Conservation (phyloP, 73 alveolate species). For the Uronychia setigera region DNA sequence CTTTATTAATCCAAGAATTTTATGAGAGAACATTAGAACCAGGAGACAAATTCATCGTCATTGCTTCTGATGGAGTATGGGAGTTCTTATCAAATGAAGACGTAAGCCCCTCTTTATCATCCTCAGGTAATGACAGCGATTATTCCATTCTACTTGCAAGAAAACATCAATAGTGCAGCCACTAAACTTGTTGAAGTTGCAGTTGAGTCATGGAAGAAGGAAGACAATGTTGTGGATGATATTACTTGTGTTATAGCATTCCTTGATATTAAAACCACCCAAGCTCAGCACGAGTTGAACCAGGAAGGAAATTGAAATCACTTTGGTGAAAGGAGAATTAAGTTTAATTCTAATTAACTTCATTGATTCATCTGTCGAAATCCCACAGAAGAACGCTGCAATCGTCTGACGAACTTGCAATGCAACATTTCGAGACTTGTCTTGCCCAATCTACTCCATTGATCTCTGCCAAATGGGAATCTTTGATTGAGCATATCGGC, state of each 20-base stretch:
- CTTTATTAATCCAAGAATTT: slow-evolving; percentile 14
- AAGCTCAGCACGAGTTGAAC: background rate
- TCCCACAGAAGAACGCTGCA: background rate
- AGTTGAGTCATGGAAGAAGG: slow-evolving; percentile 82
- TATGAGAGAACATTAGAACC: slow-evolving; percentile 19
- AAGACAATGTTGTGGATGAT: slow-evolving; percentile 94
- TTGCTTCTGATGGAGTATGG: slow-evolving; percentile 89
- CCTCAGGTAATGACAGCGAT: slow-evolving; percentile 66
- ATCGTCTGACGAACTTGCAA: background rate
- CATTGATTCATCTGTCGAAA: background rate
- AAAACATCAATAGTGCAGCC: slow-evolving; percentile 89
- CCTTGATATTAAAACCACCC: background rate
- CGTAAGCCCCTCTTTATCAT: background rate
- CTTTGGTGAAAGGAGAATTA: too few species aligned
- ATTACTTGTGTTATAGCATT: slow-evolving; percentile 87
- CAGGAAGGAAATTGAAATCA: too few species aligned
- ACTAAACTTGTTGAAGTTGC: slow-evolving; percentile 76
- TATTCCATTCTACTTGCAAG: slow-evolving; percentile 75
- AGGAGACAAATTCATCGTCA: slow-evolving; percentile 69
- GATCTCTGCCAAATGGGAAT: background rate
- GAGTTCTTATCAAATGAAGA: slow-evolving; percentile 85
- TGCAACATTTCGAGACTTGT: background rate
- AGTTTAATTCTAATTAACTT: background rate
- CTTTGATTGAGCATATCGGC: background rate
- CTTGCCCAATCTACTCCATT: background rate